Evolutionary conservation across 192 early-diverging fungal genomes (phyloP).

Genomic region (Coemansia asiatica): DNA sequence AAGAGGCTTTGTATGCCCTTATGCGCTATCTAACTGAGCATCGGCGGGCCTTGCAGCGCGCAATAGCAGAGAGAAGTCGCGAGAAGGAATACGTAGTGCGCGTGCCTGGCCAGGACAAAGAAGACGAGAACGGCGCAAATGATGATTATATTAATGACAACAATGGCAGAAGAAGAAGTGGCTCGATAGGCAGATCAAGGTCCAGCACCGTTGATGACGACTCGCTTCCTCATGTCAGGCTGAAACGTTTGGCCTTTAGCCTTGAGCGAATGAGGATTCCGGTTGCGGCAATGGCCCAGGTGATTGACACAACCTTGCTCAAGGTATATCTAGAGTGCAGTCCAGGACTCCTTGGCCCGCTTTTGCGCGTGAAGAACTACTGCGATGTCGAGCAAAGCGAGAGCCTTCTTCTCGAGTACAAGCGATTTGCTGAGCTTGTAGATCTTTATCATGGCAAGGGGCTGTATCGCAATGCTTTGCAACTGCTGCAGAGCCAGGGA

Average conservation of each 20-base stretch:
- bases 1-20: constrained; percentile 58
- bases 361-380: constrained; percentile 85
- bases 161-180: constrained; percentile 7
- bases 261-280: constrained; percentile 48
- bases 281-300: constrained; percentile 57
- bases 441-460: constrained; percentile 92
- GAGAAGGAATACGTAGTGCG: constrained; percentile 46
- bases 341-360: constrained; percentile 81
- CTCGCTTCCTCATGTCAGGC: constrained; percentile 44
- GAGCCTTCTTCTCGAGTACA: constrained; percentile 69
- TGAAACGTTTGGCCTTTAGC: constrained; percentile 42
- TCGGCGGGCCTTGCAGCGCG: constrained; percentile 70
- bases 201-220: constrained; percentile 26
- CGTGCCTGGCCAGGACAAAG: constrained; percentile 32
- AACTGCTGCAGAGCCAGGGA: constrained; percentile 67
- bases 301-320: constrained; percentile 88
- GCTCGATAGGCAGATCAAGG: neutral
- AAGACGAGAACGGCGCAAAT: constrained; percentile 40
- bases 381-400: constrained; percentile 87
- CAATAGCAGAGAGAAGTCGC: constrained; percentile 37
- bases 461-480: constrained; percentile 85
- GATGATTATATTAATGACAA: constrained; percentile 7
- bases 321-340: constrained; percentile 88
- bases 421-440: constrained; percentile 85
- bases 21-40: constrained; percentile 89